Conservation (phyloP, 495 filamentous ascomycete species). For the Penicillium lividum region DNA sequence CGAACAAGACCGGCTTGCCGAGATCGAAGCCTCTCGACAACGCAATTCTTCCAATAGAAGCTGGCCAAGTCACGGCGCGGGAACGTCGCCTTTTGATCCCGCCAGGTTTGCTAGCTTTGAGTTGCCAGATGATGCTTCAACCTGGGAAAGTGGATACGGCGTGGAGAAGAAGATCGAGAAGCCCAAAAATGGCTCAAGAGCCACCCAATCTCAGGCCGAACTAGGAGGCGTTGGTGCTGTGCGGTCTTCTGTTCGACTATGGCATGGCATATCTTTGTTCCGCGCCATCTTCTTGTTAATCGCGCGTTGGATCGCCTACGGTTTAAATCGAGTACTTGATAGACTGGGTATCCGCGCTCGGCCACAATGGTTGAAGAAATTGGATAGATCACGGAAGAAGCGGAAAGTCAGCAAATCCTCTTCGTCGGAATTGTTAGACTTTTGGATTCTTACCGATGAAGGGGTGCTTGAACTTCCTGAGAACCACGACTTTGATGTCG, state of each 20-base stretch:
- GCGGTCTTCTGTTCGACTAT: conserved; percentile 70
- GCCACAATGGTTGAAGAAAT: conserved; percentile 61
- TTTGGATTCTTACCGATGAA: conserved; percentile 59
- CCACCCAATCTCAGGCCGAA: conserved; percentile 39
- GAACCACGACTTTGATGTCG: conserved; percentile 71
- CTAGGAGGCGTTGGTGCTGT: conserved; percentile 73
- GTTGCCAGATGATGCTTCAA: conserved; percentile 26
- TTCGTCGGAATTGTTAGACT: conserved; percentile 47
- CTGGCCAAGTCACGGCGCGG: conserved; percentile 35
- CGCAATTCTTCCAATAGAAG: conserved; percentile 20
- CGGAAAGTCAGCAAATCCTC: conserved; percentile 18
- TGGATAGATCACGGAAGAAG: conserved; percentile 24
- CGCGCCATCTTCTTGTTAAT: conserved; percentile 69
- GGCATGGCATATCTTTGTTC: conserved; percentile 72
- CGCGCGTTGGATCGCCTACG: conserved; percentile 56
- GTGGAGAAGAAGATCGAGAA: conserved; percentile 60
- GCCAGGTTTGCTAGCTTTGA: conserved; percentile 37
- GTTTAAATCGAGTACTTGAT: conserved; percentile 54
- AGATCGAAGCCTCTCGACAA: conserved; percentile 47
- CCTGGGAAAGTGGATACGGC: conserved; percentile 65
- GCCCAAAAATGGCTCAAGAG: conserved; percentile 46
- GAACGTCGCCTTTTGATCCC: conserved; percentile 28
- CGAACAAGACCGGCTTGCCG: conserved; percentile 77
- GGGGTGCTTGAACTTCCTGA: conserved; percentile 58
- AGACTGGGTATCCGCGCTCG: conserved; percentile 61